Conservation (phyloP, 2,329 filamentous ascomycete species). For the Beauveria asiatica region DNA sequence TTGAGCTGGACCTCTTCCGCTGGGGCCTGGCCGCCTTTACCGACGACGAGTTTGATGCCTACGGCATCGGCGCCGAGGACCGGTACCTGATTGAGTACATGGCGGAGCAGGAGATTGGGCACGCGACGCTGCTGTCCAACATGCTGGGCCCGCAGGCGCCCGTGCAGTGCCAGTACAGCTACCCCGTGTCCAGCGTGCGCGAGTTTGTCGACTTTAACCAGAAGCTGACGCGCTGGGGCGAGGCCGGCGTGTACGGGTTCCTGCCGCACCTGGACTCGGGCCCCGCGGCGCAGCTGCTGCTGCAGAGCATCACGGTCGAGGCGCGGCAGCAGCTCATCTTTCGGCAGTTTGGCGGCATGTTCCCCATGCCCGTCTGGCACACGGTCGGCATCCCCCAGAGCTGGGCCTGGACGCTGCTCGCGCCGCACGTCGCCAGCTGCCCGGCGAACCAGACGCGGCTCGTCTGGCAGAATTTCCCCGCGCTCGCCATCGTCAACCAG, state of each 20-base stretch:
- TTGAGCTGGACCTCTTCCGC: conserved; percentile 76
- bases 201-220: conserved; percentile 80
- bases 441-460: conserved; percentile 60
- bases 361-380: conserved; percentile 79
- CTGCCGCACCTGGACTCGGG: conserved; percentile 68
- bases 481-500: conserved; percentile 49
- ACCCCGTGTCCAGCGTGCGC: conserved; percentile 63
- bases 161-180: conserved; percentile 72
- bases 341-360: conserved; percentile 71
- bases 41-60: conserved; percentile 58
- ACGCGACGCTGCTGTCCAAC: conserved; percentile 68
- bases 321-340: conserved; percentile 79
- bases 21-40: conserved; percentile 64
- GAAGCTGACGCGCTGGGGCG: conserved; percentile 75
- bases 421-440: conserved; percentile 73
- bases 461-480: conserved; percentile 78
- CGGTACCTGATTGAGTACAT: conserved; percentile 66
- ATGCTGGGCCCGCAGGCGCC: conserved; percentile 66
- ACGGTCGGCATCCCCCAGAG: conserved; percentile 71
- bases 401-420: conserved; percentile 75
- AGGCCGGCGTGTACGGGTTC: conserved; percentile 57
- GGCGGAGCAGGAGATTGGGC: conserved; percentile 67
- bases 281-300: conserved; percentile 62
- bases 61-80: conserved; percentile 61
- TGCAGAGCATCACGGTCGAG: conserved; percentile 70